Evolutionary conservation across 805 yeast genomes (phyloP), one percentile per base, ranked within the genome.

Genomic region (Groenewaldozyma salmanticensis): DNA sequence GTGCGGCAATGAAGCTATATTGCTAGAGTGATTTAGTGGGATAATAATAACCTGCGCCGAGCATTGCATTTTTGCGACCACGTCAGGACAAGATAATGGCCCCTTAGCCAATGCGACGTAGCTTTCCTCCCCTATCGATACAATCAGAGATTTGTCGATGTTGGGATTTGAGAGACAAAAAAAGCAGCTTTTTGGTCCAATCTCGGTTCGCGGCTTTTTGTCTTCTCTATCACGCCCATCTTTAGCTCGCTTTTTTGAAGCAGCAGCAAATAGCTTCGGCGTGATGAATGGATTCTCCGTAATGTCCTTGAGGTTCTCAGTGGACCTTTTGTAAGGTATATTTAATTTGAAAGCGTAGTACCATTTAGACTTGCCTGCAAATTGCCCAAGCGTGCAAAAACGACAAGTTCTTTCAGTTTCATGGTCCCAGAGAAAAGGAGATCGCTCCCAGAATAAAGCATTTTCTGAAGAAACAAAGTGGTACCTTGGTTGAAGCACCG

Each of bases 101-200:
- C 96, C 96, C 54, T 82, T 86, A 0, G 95, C 94, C 13, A 79
- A 67, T 0, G 96, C 79, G 43, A 87, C 38, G 55, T 86, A 87
- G 0, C 76, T 62, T 35, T 66, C 64, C 9, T 71, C 70, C 0
- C 84, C 90, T 39, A 88, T 80, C 0, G 92, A 74, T 1, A 86
- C 69, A 9, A 87, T 74, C 81, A 88, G 76, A 57, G 86, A 94
- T 2, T 82, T 67, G 48, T 81, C 88, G 4, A 82, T 69, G 11
- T 77, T 71, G 0, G 94, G 82, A 52, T 84, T 85, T 1, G 90
- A 75, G 16, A 87, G 68, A 56, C 96, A 87, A 54, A 87, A 84
- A 60, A 83, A 87, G 55, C 96, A 87, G 34, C 66, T 61, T 11
- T 65, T 66, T 0, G 90, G 86, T 0, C 70, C 54, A 2, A 83